A percentile compares a stretch with the other conserved stretches of the same genome.
Conservation (phyloP, 179 eudicot species). For the Gypsophila paniculata region DNA sequence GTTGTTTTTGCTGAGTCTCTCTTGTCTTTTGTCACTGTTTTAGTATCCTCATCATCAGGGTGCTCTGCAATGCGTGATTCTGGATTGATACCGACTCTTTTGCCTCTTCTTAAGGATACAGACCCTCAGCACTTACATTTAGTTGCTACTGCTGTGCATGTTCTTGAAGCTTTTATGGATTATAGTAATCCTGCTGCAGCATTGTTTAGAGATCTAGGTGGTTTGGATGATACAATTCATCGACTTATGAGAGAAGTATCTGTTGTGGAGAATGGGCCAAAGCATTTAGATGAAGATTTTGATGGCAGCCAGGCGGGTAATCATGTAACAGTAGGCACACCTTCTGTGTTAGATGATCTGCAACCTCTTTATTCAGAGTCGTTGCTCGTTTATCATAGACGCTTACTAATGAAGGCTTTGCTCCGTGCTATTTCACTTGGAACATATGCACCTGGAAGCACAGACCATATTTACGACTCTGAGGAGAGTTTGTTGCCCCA, state of each 20-base stretch:
- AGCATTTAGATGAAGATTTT: constrained; percentile 41
- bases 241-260: constrained; percentile 81
- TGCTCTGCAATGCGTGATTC: constrained; percentile 99
- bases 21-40: constrained; percentile 77
- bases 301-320: constrained; percentile 32
- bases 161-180: constrained; percentile 96
- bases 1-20: constrained; percentile 90
- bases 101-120: constrained; percentile 90
- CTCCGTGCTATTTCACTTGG: constrained; percentile 95
- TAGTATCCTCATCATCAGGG: constrained; percentile 91
- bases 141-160: constrained; percentile 94
- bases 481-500: constrained; percentile 93
- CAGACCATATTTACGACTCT: constrained; percentile 75
- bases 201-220: constrained; percentile 91
- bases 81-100: constrained; percentile 95
- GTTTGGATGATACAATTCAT: constrained; percentile 85
- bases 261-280: constrained; percentile 53
- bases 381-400: constrained; percentile 74
- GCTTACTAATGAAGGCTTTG: constrained; percentile 83
- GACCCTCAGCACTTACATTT: constrained; percentile 90
- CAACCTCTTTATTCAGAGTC: constrained; percentile 84
- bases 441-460: constrained; percentile 90
- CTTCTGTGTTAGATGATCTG: constrained; percentile 54
- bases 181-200: constrained; percentile 99
- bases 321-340: constrained; percentile 32